These are phyloP conservation scores for Trametes maxima DNA, from an alignment of 768 basidiomycete species.

Conservation along the genomic window DNA sequence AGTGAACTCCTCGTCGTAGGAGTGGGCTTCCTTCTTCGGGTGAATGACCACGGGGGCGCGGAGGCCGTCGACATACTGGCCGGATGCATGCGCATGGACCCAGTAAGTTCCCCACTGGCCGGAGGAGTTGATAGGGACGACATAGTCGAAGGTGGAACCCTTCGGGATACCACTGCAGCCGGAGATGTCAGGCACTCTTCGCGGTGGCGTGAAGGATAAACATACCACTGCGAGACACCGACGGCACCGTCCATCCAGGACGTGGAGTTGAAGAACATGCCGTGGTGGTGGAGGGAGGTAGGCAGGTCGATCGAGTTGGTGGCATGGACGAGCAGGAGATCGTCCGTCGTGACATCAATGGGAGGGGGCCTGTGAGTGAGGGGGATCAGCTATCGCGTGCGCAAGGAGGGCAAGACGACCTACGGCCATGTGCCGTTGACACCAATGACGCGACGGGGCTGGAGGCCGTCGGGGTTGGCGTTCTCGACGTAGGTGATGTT, in stretches of 20 bases:
- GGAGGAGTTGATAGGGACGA: slow-evolving; percentile 66
- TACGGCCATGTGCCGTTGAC: slow-evolving; percentile 95
- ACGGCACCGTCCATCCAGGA: slow-evolving; percentile 90
- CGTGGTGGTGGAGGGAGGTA: slow-evolving; percentile 86
- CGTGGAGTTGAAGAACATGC: slow-evolving; percentile 90
- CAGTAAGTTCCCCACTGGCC: slow-evolving; percentile 83
- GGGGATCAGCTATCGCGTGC: not conserved
- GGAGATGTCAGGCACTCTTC: not conserved
- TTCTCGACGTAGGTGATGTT: slow-evolving; percentile 82
- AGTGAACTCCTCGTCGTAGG: slow-evolving; percentile 90
- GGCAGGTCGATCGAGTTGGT: slow-evolving; percentile 67
- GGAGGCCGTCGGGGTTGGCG: slow-evolving; percentile 85
- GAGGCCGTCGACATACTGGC: slow-evolving; percentile 92
- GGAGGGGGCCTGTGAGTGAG: slow-evolving; percentile 72
- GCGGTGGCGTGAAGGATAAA: not conserved
- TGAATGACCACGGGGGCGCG: slow-evolving; percentile 86
- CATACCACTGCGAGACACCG: slow-evolving; percentile 81
- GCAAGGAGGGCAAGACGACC: slow-evolving; percentile 34
- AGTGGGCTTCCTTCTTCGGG: slow-evolving; percentile 61
- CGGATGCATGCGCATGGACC: slow-evolving; percentile 71
- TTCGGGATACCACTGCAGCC: slow-evolving; percentile 73
- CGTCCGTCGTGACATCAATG: slow-evolving; percentile 67
- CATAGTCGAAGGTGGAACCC: slow-evolving; percentile 70
- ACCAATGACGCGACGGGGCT: slow-evolving; percentile 75
- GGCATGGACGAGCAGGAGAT: slow-evolving; percentile 78